Evolutionary conservation across 306 rosid species (phyloP).

Genomic region (Cicer arietinum): DNA sequence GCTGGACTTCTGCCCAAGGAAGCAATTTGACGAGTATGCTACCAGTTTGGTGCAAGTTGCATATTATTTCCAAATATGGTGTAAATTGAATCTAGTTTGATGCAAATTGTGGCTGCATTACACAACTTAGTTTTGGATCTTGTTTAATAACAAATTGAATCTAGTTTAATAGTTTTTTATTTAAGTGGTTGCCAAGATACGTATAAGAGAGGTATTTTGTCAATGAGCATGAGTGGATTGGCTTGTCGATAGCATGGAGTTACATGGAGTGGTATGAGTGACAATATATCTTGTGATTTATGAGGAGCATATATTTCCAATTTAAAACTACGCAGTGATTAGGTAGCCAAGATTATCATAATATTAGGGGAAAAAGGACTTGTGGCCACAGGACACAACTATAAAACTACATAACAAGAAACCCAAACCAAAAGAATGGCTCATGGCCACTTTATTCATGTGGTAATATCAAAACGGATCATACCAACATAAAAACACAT

Average conservation of each 20-base stretch:
- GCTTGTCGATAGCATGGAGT: neutral
- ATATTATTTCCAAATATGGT: neutral
- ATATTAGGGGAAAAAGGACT: neutral
- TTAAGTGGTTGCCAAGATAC: neutral
- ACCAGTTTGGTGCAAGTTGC: neutral
- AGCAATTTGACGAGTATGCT: neutral
- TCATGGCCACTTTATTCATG: neutral
- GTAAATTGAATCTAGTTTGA: constrained; percentile 9
- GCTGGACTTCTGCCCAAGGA: neutral
- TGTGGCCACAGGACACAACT: neutral
- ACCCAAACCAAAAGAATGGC: neutral
- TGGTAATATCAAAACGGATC: neutral
- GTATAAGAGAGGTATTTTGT: neutral
- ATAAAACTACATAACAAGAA: neutral
- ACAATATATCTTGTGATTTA: neutral
- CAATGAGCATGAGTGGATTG: neutral
- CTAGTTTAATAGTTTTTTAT: neutral
- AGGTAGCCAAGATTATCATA: neutral
- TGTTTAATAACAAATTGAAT: constrained; percentile 6
- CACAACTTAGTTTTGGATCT: neutral
- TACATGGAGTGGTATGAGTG: neutral
- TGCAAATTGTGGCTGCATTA: neutral
- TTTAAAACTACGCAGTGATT: neutral
- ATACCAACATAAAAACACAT: neutral
- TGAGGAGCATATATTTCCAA: neutral